phyloP scores from a whole-genome alignment of 2,329 filamentous ascomycete genomes.

The Aspergillus bombycis region DNA sequence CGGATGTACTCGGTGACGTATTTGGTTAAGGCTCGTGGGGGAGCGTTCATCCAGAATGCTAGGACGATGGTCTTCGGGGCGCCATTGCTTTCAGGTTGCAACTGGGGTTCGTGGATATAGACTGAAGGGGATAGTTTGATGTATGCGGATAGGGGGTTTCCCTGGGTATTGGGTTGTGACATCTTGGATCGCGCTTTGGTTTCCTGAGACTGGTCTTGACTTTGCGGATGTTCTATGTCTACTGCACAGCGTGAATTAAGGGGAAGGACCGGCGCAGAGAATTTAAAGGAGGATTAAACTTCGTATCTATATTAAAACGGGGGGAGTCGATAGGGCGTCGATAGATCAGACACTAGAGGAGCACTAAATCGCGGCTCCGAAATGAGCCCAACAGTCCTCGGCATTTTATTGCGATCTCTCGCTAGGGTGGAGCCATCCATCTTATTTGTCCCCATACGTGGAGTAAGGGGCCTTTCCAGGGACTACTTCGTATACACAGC shows the following conservation, averaged over 20 bases:
- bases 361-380: neutral
- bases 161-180: slow-evolving; percentile 2
- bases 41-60: slow-evolving; percentile 54
- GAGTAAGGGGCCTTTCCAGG: neutral
- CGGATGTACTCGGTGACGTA: slow-evolving; percentile 50
- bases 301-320: neutral
- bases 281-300: neutral
- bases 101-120: slow-evolving; percentile 41
- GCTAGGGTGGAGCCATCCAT: neutral
- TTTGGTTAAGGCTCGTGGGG: slow-evolving; percentile 48
- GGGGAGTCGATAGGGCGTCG: too few relatives aligned
- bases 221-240: neutral
- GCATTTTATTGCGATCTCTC: neutral
- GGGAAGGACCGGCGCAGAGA: neutral
- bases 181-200: neutral
- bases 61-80: slow-evolving; percentile 45
- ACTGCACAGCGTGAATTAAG: neutral
- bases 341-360: neutral
- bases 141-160: slow-evolving; percentile 34
- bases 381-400: neutral
- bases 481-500: neutral
- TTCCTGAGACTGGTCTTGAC: neutral
- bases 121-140: slow-evolving; percentile 41
- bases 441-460: neutral
- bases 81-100: slow-evolving; percentile 9